Evolutionary conservation across 257 asterid species (phyloP), one percentile per base, ranked within the genome.

Genomic region (Avicennia marina): DNA sequence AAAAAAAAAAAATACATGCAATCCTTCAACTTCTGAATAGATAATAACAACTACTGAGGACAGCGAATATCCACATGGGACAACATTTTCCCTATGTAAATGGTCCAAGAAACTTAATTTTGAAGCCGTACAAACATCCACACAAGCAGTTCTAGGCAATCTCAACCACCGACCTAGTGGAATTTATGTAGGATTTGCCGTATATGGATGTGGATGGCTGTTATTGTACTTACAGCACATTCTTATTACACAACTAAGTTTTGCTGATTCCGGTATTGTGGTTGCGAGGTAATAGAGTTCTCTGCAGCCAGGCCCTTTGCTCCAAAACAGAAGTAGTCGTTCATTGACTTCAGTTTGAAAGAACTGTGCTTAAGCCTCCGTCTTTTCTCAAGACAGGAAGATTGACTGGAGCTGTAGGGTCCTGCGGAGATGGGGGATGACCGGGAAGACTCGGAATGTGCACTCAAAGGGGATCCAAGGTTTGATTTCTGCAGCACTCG

Each of bases 301-400:
- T 80, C 78, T n/a, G 61, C 75, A 53, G 72, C 79, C 15, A 83
- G 64, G 7, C 79, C 75, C 17, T 73, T 78, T 46, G 79, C 74
- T 24, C 85, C 81, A 41, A 77, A 80, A 65, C 85, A 80, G 1
- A 80, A 69, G 68, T 72, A 80, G 16, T 71, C 63, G 58, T 83
- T 83, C 83, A 83, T 62, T 62, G 63, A 15, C 73, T 65, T 67
- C 27, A 60, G 20, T 56, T 73, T 72, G 42, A 82, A 69, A 22
- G 91, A 83, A 13, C 44, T 52, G 41, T 60, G 69, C 39, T 58
- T 69, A 11, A 62, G 75, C 63, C 56, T 75, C 69, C 61, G 54
- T n/a, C n/a, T n/a, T 60, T 65, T 72, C 42, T 63, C 70, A 34
- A 46, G 43, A 50, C 50, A 49, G 0, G 71, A 58, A 15, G 72